Conservation (phyloP, 306 rosid genomes). For the Quercus mongolica region DNA sequence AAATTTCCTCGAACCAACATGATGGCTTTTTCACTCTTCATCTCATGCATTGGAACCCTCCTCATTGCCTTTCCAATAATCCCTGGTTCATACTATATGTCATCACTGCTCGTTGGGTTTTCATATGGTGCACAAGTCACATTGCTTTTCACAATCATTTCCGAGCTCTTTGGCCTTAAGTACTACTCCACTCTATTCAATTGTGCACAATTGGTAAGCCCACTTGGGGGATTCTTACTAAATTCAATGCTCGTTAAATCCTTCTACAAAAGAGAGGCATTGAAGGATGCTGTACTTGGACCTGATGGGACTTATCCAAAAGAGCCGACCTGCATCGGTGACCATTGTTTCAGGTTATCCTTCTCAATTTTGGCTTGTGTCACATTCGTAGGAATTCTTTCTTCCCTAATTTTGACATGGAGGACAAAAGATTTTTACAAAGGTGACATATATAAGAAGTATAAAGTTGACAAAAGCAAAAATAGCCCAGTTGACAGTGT, state of each 20-base stretch:
- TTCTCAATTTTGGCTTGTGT: slow-evolving; percentile 29
- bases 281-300: slow-evolving; percentile 24
- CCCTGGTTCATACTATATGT: slow-evolving; percentile 28
- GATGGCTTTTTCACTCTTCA: slow-evolving; percentile 28
- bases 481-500: too few relatives aligned
- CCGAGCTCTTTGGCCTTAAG: slow-evolving; percentile 51
- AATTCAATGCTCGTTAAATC: slow-evolving; percentile 33
- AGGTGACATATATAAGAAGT: slow-evolving; percentile 31
- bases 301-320: slow-evolving; percentile 6
- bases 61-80: slow-evolving; percentile 36
- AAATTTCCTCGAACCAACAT: slow-evolving; percentile 35
- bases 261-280: slow-evolving; percentile 34
- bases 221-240: slow-evolving; percentile 36
- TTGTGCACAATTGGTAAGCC: slow-evolving; percentile 38
- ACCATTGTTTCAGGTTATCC: slow-evolving; percentile 21
- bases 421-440: slow-evolving; percentile 29
- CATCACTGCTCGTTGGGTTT: slow-evolving; percentile 39
- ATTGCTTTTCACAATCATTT: slow-evolving; percentile 41
- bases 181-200: slow-evolving; percentile 48
- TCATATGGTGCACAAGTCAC: slow-evolving; percentile 49
- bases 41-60: slow-evolving; percentile 32
- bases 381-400: slow-evolving; percentile 29
- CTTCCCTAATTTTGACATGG: slow-evolving; percentile 20
- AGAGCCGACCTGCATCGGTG: slow-evolving; percentile 31
- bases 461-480: slow-evolving; percentile 1